phyloP scores from a whole-genome alignment of 257 asterid species.

The Capsicum baccatum region DNA sequence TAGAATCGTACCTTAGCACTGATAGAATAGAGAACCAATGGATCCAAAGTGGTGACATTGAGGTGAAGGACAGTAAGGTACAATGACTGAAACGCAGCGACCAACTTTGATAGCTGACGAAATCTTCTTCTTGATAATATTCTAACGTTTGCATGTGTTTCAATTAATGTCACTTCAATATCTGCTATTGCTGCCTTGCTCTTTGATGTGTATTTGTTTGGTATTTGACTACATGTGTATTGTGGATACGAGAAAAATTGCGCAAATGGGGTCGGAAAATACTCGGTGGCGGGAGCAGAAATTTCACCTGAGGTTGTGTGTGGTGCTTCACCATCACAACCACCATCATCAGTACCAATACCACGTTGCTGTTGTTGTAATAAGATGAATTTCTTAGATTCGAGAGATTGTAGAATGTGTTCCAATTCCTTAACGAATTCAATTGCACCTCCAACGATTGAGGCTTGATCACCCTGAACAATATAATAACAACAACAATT shows the following conservation, averaged over 20 bases:
- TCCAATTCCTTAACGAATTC: conserved; percentile 94
- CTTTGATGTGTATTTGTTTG: conserved; percentile 66
- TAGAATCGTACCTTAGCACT: conserved; percentile 76
- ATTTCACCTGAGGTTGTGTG: background rate
- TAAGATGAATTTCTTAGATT: conserved; percentile 60
- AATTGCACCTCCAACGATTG: conserved; percentile 95
- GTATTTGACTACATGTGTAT: conserved; percentile 59
- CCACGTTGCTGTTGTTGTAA: conserved; percentile 32
- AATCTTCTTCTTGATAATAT: conserved; percentile 65
- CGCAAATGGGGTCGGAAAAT: conserved; percentile 54
- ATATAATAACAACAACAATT: background rate
- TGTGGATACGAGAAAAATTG: conserved; percentile 84
- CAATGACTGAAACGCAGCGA: conserved; percentile 68
- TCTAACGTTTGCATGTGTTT: conserved; percentile 91
- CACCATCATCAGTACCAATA: background rate
- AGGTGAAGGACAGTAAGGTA: conserved; percentile 81
- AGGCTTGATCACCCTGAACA: conserved; percentile 91
- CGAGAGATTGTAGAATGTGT: conserved; percentile 85
- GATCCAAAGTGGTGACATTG: conserved; percentile 77
- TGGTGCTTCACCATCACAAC: background rate
- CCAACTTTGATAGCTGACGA: conserved; percentile 77
- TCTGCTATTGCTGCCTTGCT: conserved; percentile 74
- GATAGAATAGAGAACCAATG: conserved; percentile 86
- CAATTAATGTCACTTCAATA: conserved; percentile 87
- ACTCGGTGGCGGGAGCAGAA: background rate